Percentiles rank a stretch among this genome's conserved stretches.
Conservation (phyloP, 371 early-diverging fungal species). For the Mortierella sp. region DNA sequence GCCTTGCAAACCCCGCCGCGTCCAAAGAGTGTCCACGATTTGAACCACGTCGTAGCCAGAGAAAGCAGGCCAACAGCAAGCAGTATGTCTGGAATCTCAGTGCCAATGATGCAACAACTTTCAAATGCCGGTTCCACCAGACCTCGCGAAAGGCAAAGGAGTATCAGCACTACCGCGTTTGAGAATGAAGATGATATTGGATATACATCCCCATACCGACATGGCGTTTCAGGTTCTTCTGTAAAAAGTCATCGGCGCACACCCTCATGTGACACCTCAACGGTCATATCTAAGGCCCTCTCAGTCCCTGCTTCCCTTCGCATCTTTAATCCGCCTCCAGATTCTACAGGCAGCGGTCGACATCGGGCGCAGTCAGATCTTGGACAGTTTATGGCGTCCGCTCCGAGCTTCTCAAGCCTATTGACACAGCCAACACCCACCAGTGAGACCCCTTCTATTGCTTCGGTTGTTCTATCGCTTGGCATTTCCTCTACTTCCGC, state of each 20-base stretch:
- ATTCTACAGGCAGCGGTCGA: background rate
- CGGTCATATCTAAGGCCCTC: background rate
- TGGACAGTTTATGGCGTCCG: background rate
- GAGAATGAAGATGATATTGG: conserved; percentile 40
- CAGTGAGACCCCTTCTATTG: background rate
- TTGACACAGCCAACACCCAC: background rate
- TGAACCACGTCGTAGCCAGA: background rate
- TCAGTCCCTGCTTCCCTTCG: conserved; percentile 5
- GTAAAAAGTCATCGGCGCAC: conserved; percentile 45
- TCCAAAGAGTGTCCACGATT: background rate
- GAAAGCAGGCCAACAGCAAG: background rate
- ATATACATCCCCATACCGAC: conserved; percentile 53
- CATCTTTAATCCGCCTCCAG: conserved; percentile 1
- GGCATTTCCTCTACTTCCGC: background rate
- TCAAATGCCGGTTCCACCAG: conserved; percentile 12
- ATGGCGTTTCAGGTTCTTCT: conserved; percentile 49
- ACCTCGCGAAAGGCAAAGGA: conserved; percentile 16
- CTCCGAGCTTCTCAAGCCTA: background rate
- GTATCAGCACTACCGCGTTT: conserved; percentile 8
- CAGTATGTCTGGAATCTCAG: background rate
- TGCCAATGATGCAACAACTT: background rate
- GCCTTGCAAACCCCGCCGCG: background rate
- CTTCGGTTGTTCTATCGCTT: background rate
- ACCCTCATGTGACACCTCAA: conserved; percentile 35
- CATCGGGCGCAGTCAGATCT: background rate